Conservation (phyloP, 495 filamentous ascomycete species). For the Podospora fimiseda region DNA sequence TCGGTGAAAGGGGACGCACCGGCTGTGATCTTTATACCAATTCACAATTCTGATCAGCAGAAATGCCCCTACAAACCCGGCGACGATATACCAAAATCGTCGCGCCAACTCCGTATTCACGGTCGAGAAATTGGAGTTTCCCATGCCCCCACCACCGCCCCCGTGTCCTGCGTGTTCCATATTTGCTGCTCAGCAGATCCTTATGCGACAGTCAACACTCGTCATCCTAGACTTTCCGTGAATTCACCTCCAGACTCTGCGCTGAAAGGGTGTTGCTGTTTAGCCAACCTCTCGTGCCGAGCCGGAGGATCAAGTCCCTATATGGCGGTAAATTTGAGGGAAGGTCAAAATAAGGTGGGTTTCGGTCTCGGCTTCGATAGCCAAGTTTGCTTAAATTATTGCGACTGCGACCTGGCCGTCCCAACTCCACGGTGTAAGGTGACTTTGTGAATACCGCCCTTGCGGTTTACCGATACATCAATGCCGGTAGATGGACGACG, state of each 20-base stretch:
- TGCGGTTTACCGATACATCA: not conserved
- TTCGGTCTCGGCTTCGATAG: not conserved
- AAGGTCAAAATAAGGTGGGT: not conserved
- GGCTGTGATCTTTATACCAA: slow-evolving; percentile 24
- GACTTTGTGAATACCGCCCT: not conserved
- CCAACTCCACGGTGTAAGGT: not conserved
- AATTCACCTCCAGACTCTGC: no score
- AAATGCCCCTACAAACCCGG: slow-evolving; percentile 33
- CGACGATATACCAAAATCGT: slow-evolving; percentile 48
- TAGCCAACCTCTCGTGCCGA: not conserved
- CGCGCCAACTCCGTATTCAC: slow-evolving; percentile 38
- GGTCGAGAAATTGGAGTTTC: slow-evolving; percentile 25
- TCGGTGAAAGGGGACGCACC: slow-evolving; percentile 20
- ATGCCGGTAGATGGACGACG: not conserved
- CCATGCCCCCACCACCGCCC: slow-evolving; percentile 26
- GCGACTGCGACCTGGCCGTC: not conserved
- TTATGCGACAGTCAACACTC: not conserved
- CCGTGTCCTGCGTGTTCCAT: slow-evolving; percentile 24
- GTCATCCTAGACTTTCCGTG: no score
- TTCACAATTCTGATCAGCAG: slow-evolving; percentile 34
- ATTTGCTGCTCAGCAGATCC: slow-evolving; percentile 2
- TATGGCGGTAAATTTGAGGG: not conserved
- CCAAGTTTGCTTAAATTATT: not conserved
- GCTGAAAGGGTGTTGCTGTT: not conserved
- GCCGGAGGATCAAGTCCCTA: not conserved